Base-by-base conservation (phyloP, 148 eudicot species). In the Vaccinium corymbosum region DNA sequence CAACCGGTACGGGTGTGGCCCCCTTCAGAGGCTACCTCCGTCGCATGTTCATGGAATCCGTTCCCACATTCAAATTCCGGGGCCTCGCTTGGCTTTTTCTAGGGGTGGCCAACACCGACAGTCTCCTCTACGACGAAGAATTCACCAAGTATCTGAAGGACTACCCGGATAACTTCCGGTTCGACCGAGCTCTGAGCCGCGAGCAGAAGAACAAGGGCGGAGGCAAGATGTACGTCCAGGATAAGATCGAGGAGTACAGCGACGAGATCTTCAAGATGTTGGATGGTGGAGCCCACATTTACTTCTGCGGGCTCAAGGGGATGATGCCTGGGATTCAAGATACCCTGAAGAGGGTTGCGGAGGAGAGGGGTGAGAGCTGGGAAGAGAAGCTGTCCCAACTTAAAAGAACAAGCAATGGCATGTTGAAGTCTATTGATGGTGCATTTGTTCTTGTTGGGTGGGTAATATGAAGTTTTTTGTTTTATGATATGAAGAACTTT, bases 261-360 rank as follows among this genome's bases (percentile, higher is more conserved):
- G 98, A 93, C 16, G 98, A 95, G 86, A 90, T 95, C 85, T 95
- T 94, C 81, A 93, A 91, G 82, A 88, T 95, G 38, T 89, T 95
- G 72, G 98, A 94, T 85, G 77, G 83, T 38, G 98, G 98, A 64
- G 98, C 98, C 9, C 98, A 95, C 85, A 94, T 95, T 3, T 95
- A 95, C 84, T 95, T 95, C 86, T 95, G 98, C 29, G 98, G 98
- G 84, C 96, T 95, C 0, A 95, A 87, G 82, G 98, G 98, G 20
- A 95, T 95, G 98, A 95, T 95, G 98, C 98, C 98, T 0, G 98
- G 98, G 13, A 95, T 95, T 83, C 98, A 94, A 82, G 95, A 93
- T 16, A 95, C 98, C 1, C 79, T 95, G 83, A 93, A 92, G 86
- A 90, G 91, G 89, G 98, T 95, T 16, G 98, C 98, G 0, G 94